Evolutionary conservation across 1,284 basidiomycete genomes (phyloP).

Genomic region (Volvariella surrecta): DNA sequence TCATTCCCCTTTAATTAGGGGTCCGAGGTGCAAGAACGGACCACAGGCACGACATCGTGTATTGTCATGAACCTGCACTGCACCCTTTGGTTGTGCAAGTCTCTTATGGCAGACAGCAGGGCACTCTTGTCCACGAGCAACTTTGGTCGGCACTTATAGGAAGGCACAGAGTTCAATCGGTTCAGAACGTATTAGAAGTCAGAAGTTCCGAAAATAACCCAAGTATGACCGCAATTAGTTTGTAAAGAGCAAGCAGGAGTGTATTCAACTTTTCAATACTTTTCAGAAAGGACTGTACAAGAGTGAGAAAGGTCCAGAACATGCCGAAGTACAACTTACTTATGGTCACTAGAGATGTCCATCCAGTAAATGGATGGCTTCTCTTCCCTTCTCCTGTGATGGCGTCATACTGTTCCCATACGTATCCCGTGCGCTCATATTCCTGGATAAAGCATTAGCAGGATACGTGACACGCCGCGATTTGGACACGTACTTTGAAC

Average conservation of each 20-base stretch:
- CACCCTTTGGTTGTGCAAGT: no score
- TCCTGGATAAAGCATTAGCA: slow-evolving; percentile 43
- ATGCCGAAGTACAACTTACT: slow-evolving; percentile 15
- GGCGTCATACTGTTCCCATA: slow-evolving; percentile 95
- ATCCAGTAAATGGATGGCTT: slow-evolving; percentile 91
- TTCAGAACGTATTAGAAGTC: no score
- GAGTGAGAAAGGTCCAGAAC: slow-evolving; percentile 7
- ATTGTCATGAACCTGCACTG: no score
- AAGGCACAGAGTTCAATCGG: no score
- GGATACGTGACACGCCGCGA: slow-evolving; percentile 1
- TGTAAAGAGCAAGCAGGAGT: not conserved
- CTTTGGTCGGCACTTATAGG: no score
- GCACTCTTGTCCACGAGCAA: no score
- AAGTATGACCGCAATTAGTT: no score
- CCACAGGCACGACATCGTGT: no score
- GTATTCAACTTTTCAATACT: slow-evolving; percentile 27
- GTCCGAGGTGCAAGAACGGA: no score
- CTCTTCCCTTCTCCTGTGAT: slow-evolving; percentile 75
- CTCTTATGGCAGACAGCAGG: no score
- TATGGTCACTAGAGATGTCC: slow-evolving; percentile 79
- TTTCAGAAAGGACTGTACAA: slow-evolving; percentile 46
- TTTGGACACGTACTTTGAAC: slow-evolving; percentile 52
- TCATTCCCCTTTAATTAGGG: no score
- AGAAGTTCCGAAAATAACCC: no score
- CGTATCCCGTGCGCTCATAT: slow-evolving; percentile 85